Evolutionary conservation across 2,329 filamentous ascomycete genomes (phyloP).

Genomic region (Hymenoscyphus albidus): DNA sequence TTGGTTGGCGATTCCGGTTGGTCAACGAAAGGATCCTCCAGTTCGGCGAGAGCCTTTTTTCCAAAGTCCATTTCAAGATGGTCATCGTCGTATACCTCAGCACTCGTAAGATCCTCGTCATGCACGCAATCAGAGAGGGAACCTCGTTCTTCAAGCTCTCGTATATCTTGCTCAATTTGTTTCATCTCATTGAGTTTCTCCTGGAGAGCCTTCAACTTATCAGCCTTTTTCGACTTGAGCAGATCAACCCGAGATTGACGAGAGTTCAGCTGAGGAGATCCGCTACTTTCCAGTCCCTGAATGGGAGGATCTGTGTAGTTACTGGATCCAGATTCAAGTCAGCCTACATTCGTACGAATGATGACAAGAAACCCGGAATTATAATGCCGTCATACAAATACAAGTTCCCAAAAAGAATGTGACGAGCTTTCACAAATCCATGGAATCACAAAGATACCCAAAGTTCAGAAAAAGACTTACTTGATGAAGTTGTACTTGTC

Average conservation of each 20-base stretch:
- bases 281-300: background rate
- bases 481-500: conserved; percentile 7
- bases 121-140: background rate
- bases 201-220: conserved; percentile 1
- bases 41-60: background rate
- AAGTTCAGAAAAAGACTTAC: too few species aligned
- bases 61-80: conserved; percentile 4
- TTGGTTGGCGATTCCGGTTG: background rate
- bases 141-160: background rate
- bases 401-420: too few species aligned
- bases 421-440: background rate
- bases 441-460: background rate
- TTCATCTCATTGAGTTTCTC: conserved; percentile 10
- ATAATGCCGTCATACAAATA: too few species aligned
- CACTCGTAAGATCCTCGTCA: background rate
- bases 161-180: conserved; percentile 5
- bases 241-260: conserved; percentile 1
- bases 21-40: conserved; percentile 6
- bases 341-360: too few species aligned
- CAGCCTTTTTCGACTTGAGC: conserved; percentile 4
- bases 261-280: background rate
- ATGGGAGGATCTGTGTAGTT: background rate
- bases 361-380: too few species aligned
- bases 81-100: background rate
- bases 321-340: background rate